Percentiles rank a stretch among this genome's conserved stretches.
phyloP scores from a whole-genome alignment of 441 rosid genomes.

The Pelargonium citronellum region DNA sequence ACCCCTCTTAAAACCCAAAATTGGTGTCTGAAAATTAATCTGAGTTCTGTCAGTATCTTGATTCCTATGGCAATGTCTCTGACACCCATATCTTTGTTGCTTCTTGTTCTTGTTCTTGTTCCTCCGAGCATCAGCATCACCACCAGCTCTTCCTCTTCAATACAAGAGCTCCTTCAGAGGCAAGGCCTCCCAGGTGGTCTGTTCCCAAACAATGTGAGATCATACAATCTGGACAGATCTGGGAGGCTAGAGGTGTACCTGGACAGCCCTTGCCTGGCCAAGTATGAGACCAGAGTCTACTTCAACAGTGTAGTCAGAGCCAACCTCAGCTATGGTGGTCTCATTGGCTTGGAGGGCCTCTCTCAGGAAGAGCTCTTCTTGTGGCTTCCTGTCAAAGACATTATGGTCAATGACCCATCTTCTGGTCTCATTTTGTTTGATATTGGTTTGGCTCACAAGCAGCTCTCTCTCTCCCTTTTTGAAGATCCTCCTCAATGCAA shows the following conservation, averaged over 20 bases:
- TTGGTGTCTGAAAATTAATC: background rate
- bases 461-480: constrained; percentile 74
- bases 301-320: constrained; percentile 74
- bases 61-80: constrained; percentile 25
- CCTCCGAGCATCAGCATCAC: background rate
- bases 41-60: background rate
- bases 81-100: constrained; percentile 29
- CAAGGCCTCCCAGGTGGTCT: constrained; percentile 82
- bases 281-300: constrained; percentile 62
- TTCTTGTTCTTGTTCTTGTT: constrained; percentile 20
- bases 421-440: constrained; percentile 81
- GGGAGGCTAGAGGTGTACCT: constrained; percentile 60
- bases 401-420: constrained; percentile 61
- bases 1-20: constrained; percentile 16
- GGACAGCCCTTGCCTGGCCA: constrained; percentile 67
- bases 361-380: constrained; percentile 79
- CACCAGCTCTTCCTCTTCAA: constrained; percentile 28
- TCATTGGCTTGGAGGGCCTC: constrained; percentile 74
- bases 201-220: constrained; percentile 62
- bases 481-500: constrained; percentile 86
- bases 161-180: constrained; percentile 56
- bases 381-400: constrained; percentile 83
- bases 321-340: constrained; percentile 78
- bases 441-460: constrained; percentile 81
- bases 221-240: constrained; percentile 41